Evolutionary conservation across 495 filamentous ascomycete genomes (phyloP), one percentile per base, ranked within the genome.

Genomic region (Xylaria scruposa): DNA sequence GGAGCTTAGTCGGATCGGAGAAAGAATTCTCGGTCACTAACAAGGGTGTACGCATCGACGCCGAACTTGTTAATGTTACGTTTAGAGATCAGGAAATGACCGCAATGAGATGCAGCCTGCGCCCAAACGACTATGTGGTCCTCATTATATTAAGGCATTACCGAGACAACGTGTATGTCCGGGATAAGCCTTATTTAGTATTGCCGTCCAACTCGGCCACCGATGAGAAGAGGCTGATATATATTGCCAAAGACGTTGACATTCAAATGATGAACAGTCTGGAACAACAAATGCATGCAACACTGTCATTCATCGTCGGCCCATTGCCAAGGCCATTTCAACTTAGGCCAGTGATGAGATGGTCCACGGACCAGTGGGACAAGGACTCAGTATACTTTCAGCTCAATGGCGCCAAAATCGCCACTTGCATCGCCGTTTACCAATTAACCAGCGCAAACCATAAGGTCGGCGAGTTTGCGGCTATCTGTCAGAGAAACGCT

Each of bases 1-100:
- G 56, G 56, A 60, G 29, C 56, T 60, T 29, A 3, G 31, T 60
- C 15, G 56, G 56, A 6, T 19, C 9, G 31, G 56, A 60, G 56
- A 60, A 31, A 13, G 59, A 62, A 15, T 62, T 42, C 36, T 38
- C 59, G 21, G 59, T 62, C 21, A 62, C 59, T 3, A 62, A 62
- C 36, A 62, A 62, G 12, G 59, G 59, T 44, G 24, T 62, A 7
- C 59, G 59, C 17, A 62, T 62, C 36, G 59, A 62, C 4, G 59
- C 59, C 33, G 59, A 62, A 17, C 56, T 60, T 19, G 36, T 54
- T 1, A 29, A 3, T 9, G 13, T 8, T n/a, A 13, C 2, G 12
- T 54, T 13, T 12, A 21, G 1, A 54, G n/a, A 4, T 21, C n/a
- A 4, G 21, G 8, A 17, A 6, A 12, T 54, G 4, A 29, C 51